Percentiles rank a stretch among this genome's conserved stretches.
These are phyloP conservation scores for Penicillium sp. DNA, from an alignment of 2,329 filamentous ascomycete genomes.

Conservation along the genomic window DNA sequence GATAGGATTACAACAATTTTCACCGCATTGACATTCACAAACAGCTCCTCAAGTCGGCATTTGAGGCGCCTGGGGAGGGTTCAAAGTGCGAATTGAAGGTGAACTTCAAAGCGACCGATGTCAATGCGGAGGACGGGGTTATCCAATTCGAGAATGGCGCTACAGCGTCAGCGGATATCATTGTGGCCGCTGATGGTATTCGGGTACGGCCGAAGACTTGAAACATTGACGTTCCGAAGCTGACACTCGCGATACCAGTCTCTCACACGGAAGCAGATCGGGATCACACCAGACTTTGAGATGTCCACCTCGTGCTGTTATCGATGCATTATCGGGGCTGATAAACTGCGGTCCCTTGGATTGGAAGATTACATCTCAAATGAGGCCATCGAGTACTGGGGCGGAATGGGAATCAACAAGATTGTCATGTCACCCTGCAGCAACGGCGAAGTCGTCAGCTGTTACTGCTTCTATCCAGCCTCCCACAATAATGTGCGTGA, in stretches of 20 bases:
- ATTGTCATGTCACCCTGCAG: constrained; percentile 42
- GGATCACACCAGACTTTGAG: constrained; percentile 32
- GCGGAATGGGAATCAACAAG: constrained; percentile 40
- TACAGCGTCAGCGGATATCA: constrained; percentile 17
- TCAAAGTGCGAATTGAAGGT: constrained; percentile 17
- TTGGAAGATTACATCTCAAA: constrained; percentile 36
- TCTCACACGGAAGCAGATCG: constrained; percentile 18
- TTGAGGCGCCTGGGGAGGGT: constrained; percentile 20
- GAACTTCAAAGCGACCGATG: constrained; percentile 19
- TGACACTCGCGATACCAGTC: constrained; percentile 11
- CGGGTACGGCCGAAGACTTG: constrained; percentile 8
- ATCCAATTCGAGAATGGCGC: constrained; percentile 23
- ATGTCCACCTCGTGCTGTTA: constrained; percentile 40
- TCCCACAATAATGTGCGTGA: constrained; percentile 21
- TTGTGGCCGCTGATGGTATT: constrained; percentile 27
- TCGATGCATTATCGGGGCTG: constrained; percentile 25
- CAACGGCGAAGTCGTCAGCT: constrained; percentile 37
- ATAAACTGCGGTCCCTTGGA: constrained; percentile 22
- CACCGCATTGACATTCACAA: constrained; percentile 29
- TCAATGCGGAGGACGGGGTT: constrained; percentile 18
- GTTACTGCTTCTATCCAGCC: constrained; percentile 40
- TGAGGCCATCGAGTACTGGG: constrained; percentile 31
- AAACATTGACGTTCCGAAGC: background rate
- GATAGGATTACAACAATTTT: constrained; percentile 27
- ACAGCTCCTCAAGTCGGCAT: constrained; percentile 23